Conservation (phyloP, 2,329 filamentous ascomycete genomes). For the Byssothecium circinans region DNA sequence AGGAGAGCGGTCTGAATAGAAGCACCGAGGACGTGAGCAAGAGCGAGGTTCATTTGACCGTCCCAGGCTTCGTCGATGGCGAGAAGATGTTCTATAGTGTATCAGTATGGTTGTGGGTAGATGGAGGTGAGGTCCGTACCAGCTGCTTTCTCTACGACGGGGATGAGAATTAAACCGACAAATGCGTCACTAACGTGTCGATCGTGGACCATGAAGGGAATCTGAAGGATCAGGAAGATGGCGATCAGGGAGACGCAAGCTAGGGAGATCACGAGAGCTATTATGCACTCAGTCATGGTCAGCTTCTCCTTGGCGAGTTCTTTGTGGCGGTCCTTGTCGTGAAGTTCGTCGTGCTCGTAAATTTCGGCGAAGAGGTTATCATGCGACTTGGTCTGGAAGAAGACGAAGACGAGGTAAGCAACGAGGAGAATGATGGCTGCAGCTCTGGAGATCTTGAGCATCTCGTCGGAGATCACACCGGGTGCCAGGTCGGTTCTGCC, state of each 20-base stretch:
- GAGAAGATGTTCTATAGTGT: constrained; percentile 68
- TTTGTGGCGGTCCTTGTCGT: constrained; percentile 64
- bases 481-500: constrained; percentile 44
- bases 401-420: constrained; percentile 63
- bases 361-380: constrained; percentile 76
- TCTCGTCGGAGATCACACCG: constrained; percentile 58
- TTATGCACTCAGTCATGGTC: constrained; percentile 70
- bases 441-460: constrained; percentile 68
- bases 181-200: constrained; percentile 55
- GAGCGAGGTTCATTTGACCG: constrained; percentile 80
- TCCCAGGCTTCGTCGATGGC: constrained; percentile 84
- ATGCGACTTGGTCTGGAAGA: constrained; percentile 76
- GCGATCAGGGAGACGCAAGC: constrained; percentile 73
- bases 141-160: constrained; percentile 82
- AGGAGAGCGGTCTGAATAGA: constrained; percentile 88
- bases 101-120: constrained; percentile 4
- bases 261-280: constrained; percentile 67
- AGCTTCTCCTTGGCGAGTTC: constrained; percentile 67
- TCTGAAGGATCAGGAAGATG: constrained; percentile 72
- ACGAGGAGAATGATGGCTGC: constrained; percentile 71
- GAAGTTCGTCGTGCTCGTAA: constrained; percentile 68
- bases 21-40: constrained; percentile 82
- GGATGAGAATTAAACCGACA: constrained; percentile 73
- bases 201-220: constrained; percentile 61
- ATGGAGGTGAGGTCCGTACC: constrained; percentile 19